A percentile compares a stretch with the other conserved stretches of the same genome.
These are phyloP conservation scores for Ascochyta rabiei DNA, from an alignment of 2,329 filamentous ascomycete genomes.

Conservation along the genomic window DNA sequence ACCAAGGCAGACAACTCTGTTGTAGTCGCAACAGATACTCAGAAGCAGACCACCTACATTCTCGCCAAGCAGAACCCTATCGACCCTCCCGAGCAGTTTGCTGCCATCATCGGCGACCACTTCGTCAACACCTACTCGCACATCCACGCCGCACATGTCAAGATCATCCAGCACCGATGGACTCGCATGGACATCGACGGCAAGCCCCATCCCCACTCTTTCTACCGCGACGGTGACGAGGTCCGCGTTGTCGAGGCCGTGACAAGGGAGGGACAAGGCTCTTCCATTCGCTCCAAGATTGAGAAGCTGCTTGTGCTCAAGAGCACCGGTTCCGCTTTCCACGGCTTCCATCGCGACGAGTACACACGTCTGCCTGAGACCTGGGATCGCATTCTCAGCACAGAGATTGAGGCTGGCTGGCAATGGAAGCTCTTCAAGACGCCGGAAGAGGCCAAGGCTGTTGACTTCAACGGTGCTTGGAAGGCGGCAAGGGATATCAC, in stretches of 20 bases:
- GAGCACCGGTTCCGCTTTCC: slow-evolving; percentile 94
- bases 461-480: slow-evolving; percentile 80
- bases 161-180: slow-evolving; percentile 87
- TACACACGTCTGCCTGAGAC: slow-evolving; percentile 90
- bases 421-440: slow-evolving; percentile 75
- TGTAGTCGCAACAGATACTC: slow-evolving; percentile 94
- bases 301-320: slow-evolving; percentile 87
- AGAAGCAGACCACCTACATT: slow-evolving; percentile 93
- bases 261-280: slow-evolving; percentile 68
- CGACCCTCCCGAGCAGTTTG: slow-evolving; percentile 90
- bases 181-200: slow-evolving; percentile 86
- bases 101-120: slow-evolving; percentile 81
- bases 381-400: slow-evolving; percentile 94
- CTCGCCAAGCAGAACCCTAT: slow-evolving; percentile 92
- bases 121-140: slow-evolving; percentile 88
- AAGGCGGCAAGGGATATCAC: slow-evolving; percentile 80
- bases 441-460: slow-evolving; percentile 69
- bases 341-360: slow-evolving; percentile 91
- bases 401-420: slow-evolving; percentile 88
- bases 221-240: slow-evolving; percentile 87
- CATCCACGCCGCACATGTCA: slow-evolving; percentile 83
- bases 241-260: slow-evolving; percentile 82
- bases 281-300: slow-evolving; percentile 79
- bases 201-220: slow-evolving; percentile 92
- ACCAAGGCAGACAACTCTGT: slow-evolving; percentile 93